A percentile compares a stretch with the other conserved stretches of the same genome.
Evolutionary conservation across 164 flowering plant species (phyloP).

Genomic region (Vitis rotundifolia): DNA sequence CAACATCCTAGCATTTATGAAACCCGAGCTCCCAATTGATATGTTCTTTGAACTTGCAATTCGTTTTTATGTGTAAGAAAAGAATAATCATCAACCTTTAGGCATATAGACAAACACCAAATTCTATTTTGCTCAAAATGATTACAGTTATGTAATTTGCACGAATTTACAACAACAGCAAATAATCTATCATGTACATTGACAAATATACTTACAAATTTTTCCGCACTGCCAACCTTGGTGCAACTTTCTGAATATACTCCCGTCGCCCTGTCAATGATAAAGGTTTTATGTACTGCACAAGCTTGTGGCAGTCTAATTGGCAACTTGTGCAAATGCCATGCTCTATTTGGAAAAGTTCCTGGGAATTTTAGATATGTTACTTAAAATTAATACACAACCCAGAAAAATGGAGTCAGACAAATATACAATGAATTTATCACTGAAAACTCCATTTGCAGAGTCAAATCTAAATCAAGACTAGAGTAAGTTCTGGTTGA

Average conservation of each 20-base stretch:
- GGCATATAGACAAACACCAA: no score
- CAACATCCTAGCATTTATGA: no score
- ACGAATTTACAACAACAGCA: background rate
- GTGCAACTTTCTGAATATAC: constrained; percentile 67
- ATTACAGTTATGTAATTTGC: no score
- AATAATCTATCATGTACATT: background rate
- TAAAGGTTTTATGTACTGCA: constrained; percentile 56
- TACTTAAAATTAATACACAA: background rate
- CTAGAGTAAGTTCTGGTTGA: background rate
- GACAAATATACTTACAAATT: constrained; percentile 58
- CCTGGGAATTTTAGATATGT: constrained; percentile 42
- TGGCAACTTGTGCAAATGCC: constrained; percentile 83
- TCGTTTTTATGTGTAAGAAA: no score
- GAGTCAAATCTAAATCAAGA: background rate
- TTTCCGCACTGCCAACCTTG: constrained; percentile 54
- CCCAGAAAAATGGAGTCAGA: background rate
- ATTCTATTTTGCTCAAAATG: no score
- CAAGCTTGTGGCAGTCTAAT: constrained; percentile 83
- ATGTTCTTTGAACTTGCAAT: no score
- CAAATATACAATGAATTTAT: background rate
- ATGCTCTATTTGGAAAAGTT: constrained; percentile 77
- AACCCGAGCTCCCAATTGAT: no score
- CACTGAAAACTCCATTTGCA: no score
- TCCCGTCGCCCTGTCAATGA: constrained; percentile 47
- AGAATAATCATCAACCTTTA: no score